Evolutionary conservation across 148 eudicot species (phyloP), one percentile per base, ranked within the genome.

Genomic region (Persicaria maculosa): DNA sequence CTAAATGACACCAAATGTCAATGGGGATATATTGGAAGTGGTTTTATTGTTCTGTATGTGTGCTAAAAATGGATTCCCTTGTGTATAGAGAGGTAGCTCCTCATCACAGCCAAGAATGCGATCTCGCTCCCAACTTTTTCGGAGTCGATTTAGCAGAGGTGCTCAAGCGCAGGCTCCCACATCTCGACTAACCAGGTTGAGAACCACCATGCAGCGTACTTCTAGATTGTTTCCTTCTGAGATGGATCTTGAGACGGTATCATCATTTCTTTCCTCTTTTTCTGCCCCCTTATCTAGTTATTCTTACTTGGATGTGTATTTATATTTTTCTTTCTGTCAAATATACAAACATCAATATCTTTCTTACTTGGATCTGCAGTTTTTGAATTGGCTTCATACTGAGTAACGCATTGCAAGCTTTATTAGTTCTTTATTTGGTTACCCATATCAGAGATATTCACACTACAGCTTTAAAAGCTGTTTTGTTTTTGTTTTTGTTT

Each of bases 201-300:
- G 99, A 82, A 77, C 75, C 59, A 88, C 84, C 46, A 50, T 87
- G 19, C 82, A 80, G 47, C 83, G 72, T 75, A 72, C 88, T 73
- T 82, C 87, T 50, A 74, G 86, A 25, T 1, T 82, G 75, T 88
- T 92, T 77, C 94, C 94, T 77, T 78, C 91, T 17, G 70, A 77
- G 73, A 86, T 92, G 97, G 93, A 89, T 89, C 43, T 90, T 71
- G 97, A 95, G 72, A 84, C 80, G 99, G 99, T 95, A 92, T 77
- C 68, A 40, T 61, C 78, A 53, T 67, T 12, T 70, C 31, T 57
- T 52, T 31, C 44, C 40, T 53, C 8, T 72, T 50, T 54, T 45
- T 53, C 77, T 59, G 36, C 44, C 44, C 46, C 43, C 44, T 50
- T 46, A 55, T 72, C 57, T 65, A 19, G 48, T 43, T 10, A 19